A percentile compares a stretch with the other conserved stretches of the same genome.
Conservation (phyloP, 768 basidiomycete genomes). For the Tricholoma sp. region DNA sequence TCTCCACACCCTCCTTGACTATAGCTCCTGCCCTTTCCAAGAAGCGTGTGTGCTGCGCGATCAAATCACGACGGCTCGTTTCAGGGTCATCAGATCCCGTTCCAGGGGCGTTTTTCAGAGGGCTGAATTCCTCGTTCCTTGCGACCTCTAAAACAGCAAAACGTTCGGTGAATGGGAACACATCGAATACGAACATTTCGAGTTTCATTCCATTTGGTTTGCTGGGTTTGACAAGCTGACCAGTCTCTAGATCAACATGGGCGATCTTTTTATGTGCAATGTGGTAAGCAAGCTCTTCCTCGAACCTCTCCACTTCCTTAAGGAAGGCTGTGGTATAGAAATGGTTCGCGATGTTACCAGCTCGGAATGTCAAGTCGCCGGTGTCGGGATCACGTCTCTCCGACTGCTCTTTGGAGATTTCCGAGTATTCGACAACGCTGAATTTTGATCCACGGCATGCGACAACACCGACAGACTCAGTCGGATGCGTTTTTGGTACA, state of each 20-base stretch:
- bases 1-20: slow-evolving; percentile 70
- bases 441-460: slow-evolving; percentile 79
- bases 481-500: slow-evolving; percentile 81
- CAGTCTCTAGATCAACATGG: slow-evolving; percentile 65
- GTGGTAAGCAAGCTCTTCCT: slow-evolving; percentile 90
- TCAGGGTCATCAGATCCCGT: slow-evolving; percentile 86
- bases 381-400: slow-evolving; percentile 63
- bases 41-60: slow-evolving; percentile 85
- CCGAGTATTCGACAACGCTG: slow-evolving; percentile 96
- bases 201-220: slow-evolving; percentile 99
- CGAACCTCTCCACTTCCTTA: slow-evolving; percentile 71
- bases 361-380: slow-evolving; percentile 84
- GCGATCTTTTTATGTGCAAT: slow-evolving; percentile 98
- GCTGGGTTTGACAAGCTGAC: slow-evolving; percentile 68
- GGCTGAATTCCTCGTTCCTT: slow-evolving; percentile 89
- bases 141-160: slow-evolving; percentile 89
- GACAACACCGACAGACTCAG: slow-evolving; percentile 94
- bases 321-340: slow-evolving; percentile 92
- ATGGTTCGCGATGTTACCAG: slow-evolving; percentile 97
- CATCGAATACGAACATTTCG: slow-evolving; percentile 98
- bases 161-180: slow-evolving; percentile 84
- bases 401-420: slow-evolving; percentile 85
- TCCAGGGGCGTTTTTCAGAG: slow-evolving; percentile 95
- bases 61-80: slow-evolving; percentile 85
- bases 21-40: slow-evolving; percentile 73